A percentile compares a stretch with the other conserved stretches of the same genome.
Conservation (phyloP, 352 stramenopile species). For the Globisporangium takayamanum region DNA sequence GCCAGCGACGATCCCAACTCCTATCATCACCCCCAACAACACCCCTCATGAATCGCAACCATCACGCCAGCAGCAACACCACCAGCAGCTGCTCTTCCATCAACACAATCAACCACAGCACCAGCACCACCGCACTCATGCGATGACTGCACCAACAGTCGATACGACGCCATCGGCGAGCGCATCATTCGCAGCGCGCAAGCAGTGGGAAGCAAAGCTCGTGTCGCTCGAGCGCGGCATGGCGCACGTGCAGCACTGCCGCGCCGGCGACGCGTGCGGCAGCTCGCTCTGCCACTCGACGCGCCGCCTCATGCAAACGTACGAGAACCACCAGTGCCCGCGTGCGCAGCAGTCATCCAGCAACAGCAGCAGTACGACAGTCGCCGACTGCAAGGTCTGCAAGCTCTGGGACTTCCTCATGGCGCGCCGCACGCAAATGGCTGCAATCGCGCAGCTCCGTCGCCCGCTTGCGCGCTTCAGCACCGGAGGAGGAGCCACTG, state of each 20-base stretch:
- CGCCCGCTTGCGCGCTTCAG: constrained; percentile 10
- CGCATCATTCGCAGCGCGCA: constrained; percentile 27
- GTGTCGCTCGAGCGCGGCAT: constrained; percentile 59
- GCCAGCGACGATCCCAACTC: not conserved
- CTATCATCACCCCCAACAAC: not conserved
- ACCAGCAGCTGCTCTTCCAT: not conserved
- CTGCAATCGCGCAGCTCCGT: constrained; percentile 13
- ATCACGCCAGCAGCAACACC: not conserved
- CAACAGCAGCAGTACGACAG: constrained; percentile 2
- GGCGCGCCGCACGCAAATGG: constrained; percentile 17
- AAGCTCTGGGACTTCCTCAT: constrained; percentile 66
- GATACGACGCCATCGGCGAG: not conserved
- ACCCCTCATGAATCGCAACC: not conserved
- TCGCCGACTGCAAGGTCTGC: constrained; percentile 61
- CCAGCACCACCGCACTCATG: not conserved
- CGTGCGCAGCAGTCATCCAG: not conserved
- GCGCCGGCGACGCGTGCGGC: constrained; percentile 41
- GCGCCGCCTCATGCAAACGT: constrained; percentile 54
- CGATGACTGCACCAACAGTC: not conserved
- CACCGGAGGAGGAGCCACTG: not conserved
- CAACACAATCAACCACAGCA: not conserved
- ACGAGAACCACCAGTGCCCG: constrained; percentile 52
- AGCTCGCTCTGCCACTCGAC: constrained; percentile 73
- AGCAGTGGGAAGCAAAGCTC: constrained; percentile 58
- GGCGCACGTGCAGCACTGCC: constrained; percentile 55